Conservation (phyloP, 805 yeast genomes). For the Saccharomycopsis schoenii region DNA sequence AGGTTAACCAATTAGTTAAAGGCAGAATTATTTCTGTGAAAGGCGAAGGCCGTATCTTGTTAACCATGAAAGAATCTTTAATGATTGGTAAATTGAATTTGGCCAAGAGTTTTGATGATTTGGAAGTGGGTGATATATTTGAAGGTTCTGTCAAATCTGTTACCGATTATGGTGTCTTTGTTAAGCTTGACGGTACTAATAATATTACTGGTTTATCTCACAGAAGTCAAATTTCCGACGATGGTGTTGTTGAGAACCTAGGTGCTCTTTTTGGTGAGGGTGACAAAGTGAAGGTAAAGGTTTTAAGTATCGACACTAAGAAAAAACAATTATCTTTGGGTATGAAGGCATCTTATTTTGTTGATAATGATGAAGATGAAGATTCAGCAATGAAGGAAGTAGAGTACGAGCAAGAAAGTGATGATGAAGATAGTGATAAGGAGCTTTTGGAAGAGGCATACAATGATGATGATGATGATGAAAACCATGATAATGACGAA, state of each 20-base stretch:
- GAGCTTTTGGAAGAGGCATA: conserved; percentile 25
- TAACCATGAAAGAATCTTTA: conserved; percentile 75
- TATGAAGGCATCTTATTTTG: conserved; percentile 88
- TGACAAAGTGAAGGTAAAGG: conserved; percentile 80
- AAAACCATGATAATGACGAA: conserved; percentile 27
- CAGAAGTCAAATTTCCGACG: conserved; percentile 72
- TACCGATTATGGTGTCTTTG: conserved; percentile 87
- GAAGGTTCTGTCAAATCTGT: conserved; percentile 73
- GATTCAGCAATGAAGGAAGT: conserved; percentile 24
- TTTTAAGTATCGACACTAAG: conserved; percentile 48
- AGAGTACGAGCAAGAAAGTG: conserved; percentile 22
- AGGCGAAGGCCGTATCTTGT: conserved; percentile 52
- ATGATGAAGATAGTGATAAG: conserved; percentile 27
- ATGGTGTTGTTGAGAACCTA: conserved; percentile 44
- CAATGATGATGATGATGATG: conserved; percentile 25
- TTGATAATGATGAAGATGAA: conserved; percentile 23
- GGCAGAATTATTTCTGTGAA: conserved; percentile 64
- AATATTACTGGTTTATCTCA: conserved; percentile 83
- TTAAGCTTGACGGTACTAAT: conserved; percentile 64
- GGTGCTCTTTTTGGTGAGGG: conserved; percentile 72
- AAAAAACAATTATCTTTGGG: conserved; percentile 80
- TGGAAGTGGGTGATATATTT: conserved; percentile 56
- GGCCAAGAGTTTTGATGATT: conserved; percentile 54
- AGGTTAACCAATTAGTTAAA: conserved; percentile 57
- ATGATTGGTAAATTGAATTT: conserved; percentile 58